Evolutionary conservation across 345 rosid species (phyloP).

Genomic region (Eucalyptus sideroxylon): DNA sequence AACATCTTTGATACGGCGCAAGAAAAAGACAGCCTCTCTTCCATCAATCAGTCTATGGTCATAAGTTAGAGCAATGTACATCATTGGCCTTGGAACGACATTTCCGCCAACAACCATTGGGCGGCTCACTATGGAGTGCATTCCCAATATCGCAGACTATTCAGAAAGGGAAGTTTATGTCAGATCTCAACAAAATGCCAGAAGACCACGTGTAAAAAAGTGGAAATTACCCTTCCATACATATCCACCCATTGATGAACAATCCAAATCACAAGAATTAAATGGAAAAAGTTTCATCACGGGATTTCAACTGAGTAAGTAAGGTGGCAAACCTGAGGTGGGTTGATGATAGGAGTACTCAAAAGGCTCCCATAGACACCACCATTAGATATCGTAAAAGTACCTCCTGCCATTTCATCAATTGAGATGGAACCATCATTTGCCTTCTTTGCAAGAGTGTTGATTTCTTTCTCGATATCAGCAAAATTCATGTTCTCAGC

Average conservation of each 20-base stretch:
- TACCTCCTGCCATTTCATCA: constrained; percentile 99
- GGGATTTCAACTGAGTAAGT: background rate
- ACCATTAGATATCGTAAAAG: constrained; percentile 79
- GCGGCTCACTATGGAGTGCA: constrained; percentile 76
- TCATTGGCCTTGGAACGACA: constrained; percentile 61
- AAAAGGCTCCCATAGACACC: constrained; percentile 95
- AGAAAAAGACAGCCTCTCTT: constrained; percentile 82
- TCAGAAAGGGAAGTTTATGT: background rate
- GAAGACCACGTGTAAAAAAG: background rate
- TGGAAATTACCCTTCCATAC: background rate
- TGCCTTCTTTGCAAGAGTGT: constrained; percentile 88
- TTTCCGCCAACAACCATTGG: constrained; percentile 76
- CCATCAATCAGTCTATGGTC: constrained; percentile 85
- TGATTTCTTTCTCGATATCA: constrained; percentile 85
- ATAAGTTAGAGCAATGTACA: constrained; percentile 75
- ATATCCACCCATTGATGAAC: background rate
- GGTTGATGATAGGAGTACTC: constrained; percentile 98
- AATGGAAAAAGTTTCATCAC: background rate
- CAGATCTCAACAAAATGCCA: background rate
- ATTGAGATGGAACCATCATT: constrained; percentile 85
- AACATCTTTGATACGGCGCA: constrained; percentile 73
- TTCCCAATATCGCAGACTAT: constrained; percentile 79
- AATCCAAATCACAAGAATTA: background rate
- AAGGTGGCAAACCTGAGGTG: constrained; percentile 65
- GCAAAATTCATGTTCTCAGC: constrained; percentile 74